Conservation (phyloP, 768 basidiomycete genomes). For the Mrakia blollopis region DNA sequence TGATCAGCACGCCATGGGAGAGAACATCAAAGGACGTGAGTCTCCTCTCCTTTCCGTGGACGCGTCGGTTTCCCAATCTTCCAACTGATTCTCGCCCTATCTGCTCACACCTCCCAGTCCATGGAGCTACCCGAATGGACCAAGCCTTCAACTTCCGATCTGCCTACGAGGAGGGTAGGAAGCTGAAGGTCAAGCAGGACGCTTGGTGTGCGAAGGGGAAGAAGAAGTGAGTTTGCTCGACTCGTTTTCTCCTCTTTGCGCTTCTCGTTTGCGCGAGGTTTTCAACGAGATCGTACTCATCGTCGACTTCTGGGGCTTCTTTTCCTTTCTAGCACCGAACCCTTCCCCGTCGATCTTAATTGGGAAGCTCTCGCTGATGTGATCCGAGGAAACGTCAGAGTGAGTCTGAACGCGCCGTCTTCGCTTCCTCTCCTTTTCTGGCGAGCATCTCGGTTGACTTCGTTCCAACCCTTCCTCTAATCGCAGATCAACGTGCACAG, state of each 20-base stretch:
- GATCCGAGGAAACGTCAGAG: constrained; percentile 69
- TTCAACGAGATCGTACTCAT: not conserved
- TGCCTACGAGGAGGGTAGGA: constrained; percentile 58
- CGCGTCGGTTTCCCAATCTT: not conserved
- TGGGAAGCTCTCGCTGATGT: constrained; percentile 59
- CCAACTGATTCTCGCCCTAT: not conserved
- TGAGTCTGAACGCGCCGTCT: constrained; percentile 36
- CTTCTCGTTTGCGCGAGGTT: too few relatives aligned
- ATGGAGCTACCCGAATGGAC: constrained; percentile 60
- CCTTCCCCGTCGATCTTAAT: constrained; percentile 60
- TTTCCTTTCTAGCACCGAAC: not conserved
- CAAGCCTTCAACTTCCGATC: constrained; percentile 65
- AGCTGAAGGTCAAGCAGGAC: constrained; percentile 62
- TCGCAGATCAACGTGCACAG: constrained; percentile 17
- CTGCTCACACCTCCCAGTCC: not conserved
- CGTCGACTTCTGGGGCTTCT: not conserved
- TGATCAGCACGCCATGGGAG: not conserved
- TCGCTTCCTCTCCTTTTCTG: too few relatives aligned
- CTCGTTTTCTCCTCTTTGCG: not conserved
- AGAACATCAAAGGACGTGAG: not conserved
- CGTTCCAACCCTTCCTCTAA: not conserved
- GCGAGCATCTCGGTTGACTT: too few relatives aligned
- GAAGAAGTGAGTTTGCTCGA: constrained; percentile 3
- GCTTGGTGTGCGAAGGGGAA: constrained; percentile 45
- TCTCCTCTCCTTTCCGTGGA: not conserved